Evolutionary conservation across 192 early-diverging fungal genomes (phyloP), one percentile per base, ranked within the genome.

Genomic region (Gamsiella multidivaricata): DNA sequence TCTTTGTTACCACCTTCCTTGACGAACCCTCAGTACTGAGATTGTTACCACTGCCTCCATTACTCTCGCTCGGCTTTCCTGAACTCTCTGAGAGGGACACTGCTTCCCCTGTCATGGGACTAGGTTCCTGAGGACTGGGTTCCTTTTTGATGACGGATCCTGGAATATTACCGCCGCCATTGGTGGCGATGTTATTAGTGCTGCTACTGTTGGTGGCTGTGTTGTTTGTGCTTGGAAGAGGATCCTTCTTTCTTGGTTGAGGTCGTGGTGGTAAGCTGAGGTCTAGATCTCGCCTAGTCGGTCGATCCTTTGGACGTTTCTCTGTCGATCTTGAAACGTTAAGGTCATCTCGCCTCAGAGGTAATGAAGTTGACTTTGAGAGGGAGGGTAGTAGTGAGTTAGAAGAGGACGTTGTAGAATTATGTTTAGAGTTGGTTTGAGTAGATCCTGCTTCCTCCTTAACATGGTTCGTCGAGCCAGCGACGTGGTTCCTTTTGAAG

Each of bases 1-100:
- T 78, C 54, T 54, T 68, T 7, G 74, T 57, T 11, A 62, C 23
- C 14, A 74, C 59, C 12, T 64, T 65, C 33, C 42, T 52, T 42
- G 23, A 39, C 20, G 61, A 42, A 5, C 28, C 33, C 0, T 58
- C 64, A 11, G 12, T 26, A 29, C 12, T 66, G 28, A 34, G 18
- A 37, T 9, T n/a, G 12, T 41, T 28, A 25, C 22, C 6, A 11
- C 22, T n/a, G n/a, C n/a, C n/a, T 42, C 41, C 37, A 45, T 58
- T 58, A 18, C 15, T 46, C 17, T 46, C 45, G 17, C 45, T 46
- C 12, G 5, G 45, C 15, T n/a, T 32, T 9, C 25, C 18, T 42
- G 56, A 12, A 14, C 14, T 8, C 5, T 29, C 37, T 17, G 39
- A 36, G 18, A 18, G 12, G 26, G 41, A 0, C 31, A 29, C 26